phyloP scores from a whole-genome alignment of 306 rosid genomes.

The Castanospermum australe region DNA sequence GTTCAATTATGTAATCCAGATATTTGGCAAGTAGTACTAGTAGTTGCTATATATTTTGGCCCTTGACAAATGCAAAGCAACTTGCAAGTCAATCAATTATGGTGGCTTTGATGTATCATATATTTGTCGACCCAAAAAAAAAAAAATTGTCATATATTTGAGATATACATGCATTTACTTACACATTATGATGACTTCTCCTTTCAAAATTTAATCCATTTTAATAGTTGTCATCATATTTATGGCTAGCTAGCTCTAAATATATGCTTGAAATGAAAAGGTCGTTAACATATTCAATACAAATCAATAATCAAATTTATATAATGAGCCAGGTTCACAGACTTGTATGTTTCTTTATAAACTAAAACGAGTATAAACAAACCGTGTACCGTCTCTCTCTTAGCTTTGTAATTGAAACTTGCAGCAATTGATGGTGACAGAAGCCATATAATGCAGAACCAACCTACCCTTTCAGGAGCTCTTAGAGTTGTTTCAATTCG shows the following conservation, averaged over 20 bases:
- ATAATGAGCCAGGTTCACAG: neutral
- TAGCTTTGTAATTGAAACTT: neutral
- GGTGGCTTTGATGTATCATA: too few species aligned
- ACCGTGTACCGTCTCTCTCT: neutral
- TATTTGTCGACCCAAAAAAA: too few species aligned
- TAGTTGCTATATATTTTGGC: neutral
- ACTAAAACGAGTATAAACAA: neutral
- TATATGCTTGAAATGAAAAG: neutral
- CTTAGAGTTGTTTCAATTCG: slow-evolving; percentile 38
- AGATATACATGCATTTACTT: too few species aligned
- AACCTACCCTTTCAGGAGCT: slow-evolving; percentile 29
- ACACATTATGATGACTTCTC: too few species aligned
- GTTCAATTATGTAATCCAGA: neutral
- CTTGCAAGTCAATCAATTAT: neutral
- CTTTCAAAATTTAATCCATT: neutral
- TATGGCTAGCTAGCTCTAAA: neutral
- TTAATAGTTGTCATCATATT: neutral
- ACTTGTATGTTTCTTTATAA: too few species aligned
- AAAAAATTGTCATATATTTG: too few species aligned
- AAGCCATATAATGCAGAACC: neutral
- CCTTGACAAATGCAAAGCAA: neutral
- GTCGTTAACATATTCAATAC: neutral
- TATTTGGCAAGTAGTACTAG: neutral
- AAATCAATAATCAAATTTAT: neutral
- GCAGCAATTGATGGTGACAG: neutral